phyloP scores from a whole-genome alignment of 176 grass and related monocot species.

The Zea mays region Zm-B73-REFERENCE-NAM-5.0 NC_050096.1:193550001-193550500 shows the following conservation, averaged over 20 bases:
- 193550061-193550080: neutral
- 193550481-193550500: constrained; percentile 47
- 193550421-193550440: constrained; percentile 30
- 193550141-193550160: too few relatives aligned
- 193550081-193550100: neutral
- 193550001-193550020: neutral
- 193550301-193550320: neutral
- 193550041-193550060: neutral
- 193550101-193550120: neutral
- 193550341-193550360: neutral
- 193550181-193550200: too few relatives aligned
- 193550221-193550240: neutral
- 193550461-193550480: constrained; percentile 44
- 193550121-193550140: too few relatives aligned
- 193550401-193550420: constrained; percentile 30
- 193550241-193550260: too few relatives aligned
- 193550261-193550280: neutral
- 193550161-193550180: too few relatives aligned
- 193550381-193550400: constrained; percentile 26
- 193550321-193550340: neutral
- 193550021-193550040: neutral
- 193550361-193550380: constrained; percentile 19
- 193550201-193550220: too few relatives aligned
- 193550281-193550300: neutral
- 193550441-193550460: constrained; percentile 47